Evolutionary conservation across 768 basidiomycete genomes (phyloP), one percentile per base, ranked within the genome.

Genomic region (Leucogyrophana mollusca): DNA sequence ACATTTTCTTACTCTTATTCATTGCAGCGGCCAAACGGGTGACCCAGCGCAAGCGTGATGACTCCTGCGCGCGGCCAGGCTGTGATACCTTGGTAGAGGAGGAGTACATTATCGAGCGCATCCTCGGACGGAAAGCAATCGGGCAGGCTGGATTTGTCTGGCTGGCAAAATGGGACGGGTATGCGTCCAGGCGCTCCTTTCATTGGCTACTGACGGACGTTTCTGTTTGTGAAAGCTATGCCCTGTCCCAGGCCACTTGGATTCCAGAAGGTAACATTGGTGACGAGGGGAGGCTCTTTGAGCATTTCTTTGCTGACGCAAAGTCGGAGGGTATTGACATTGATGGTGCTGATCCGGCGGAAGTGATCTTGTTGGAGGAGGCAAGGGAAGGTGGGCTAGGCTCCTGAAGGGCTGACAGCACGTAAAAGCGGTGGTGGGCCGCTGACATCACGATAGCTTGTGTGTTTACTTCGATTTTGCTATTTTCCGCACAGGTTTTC

Each of bases 81-180:
- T 65, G 64, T 24, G 21, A 42, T 10, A 14, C 44, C 24, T 13
- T 7, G 13, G 7, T 30, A 6, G 27, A 30, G 13, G 44, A 41
- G 13, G 45, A 54, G 22, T 64, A 34, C 32, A 54, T 62, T n/a
- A 50, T 65, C 4, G 57, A 67, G 36, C 58, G 51, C 27, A 52
- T 65, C 11, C 56, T 67, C 0, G 66, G 64, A 20, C 57, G 64
- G 34, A 55, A 57, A 21, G 47, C 35, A 9, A 13, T 40, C 2
- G 52, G 59, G 2, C 45, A 46, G 5, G 52, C 49, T 20, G 13
- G 46, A 1, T 59, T 49, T 33, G 4, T 51, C 37, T 67, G 61
- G 61, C 42, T 67, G 24, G 64, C 61, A 13, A 66, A 65, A 38
- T 65, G 64, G 64, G 65, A 65, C 0, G 66, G 65, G 65, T 67